Percentiles rank a stretch among this genome's conserved stretches.
These are phyloP conservation scores for Sutorius eximius DNA, from an alignment of 1,284 basidiomycete species.

Conservation along the genomic window DNA sequence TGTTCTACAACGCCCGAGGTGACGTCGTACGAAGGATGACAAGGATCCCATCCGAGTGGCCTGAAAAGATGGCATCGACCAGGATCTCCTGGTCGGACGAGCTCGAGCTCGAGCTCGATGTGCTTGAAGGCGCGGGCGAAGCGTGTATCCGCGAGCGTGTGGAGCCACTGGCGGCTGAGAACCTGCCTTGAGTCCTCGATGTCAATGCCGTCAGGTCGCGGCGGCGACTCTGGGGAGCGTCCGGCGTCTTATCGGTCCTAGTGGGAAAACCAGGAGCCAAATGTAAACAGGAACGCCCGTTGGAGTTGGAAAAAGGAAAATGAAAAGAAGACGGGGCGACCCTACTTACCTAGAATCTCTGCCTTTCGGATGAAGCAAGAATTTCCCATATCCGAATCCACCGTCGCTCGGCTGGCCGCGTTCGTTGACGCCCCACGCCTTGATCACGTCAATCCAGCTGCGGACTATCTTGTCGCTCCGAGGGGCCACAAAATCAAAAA, in stretches of 20 bases:
- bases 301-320: neutral
- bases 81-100: conserved; percentile 39
- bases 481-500: conserved; percentile 69
- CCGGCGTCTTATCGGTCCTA: conserved; percentile 28
- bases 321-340: neutral
- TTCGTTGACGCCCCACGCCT: conserved; percentile 78
- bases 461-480: conserved; percentile 63
- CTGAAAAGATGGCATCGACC: conserved; percentile 78
- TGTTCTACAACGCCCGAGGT: neutral
- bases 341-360: conserved; percentile 58
- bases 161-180: neutral
- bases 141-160: conserved; percentile 13
- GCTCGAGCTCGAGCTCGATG: neutral
- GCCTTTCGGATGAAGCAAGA: conserved; percentile 53
- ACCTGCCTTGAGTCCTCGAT: conserved; percentile 16
- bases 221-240: conserved; percentile 25
- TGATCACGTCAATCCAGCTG: conserved; percentile 70
- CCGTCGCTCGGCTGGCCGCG: conserved; percentile 76
- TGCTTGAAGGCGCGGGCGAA: conserved; percentile 3
- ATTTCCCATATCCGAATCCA: conserved; percentile 76
- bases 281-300: neutral
- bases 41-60: conserved; percentile 77
- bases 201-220: conserved; percentile 23
- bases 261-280: conserved; percentile 3
- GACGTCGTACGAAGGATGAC: conserved; percentile 57